Base-by-base conservation (phyloP, 1,284 basidiomycete genomes). In the Caloboletus inedulis region DNA sequence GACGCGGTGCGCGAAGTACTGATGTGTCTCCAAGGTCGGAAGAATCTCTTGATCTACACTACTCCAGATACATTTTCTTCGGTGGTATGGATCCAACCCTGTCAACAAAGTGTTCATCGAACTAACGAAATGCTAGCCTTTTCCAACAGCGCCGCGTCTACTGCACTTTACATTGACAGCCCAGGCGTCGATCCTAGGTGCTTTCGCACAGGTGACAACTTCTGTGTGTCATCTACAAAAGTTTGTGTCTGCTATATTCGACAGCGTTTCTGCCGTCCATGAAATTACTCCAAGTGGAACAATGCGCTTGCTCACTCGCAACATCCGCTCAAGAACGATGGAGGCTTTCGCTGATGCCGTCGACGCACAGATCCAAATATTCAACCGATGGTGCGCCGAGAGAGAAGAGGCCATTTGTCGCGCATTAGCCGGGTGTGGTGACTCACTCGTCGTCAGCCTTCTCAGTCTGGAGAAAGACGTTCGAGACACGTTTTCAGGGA, bases 271-370 rank as follows among this genome's bases (percentile, higher is more conserved):
- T 41, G 51, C 59, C 36, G 58, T 56, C 49, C 52, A 55, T 27
- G 55, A 63, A 47, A 25, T 52, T 50, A 56, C 64, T 8, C 55
- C 56, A 40, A 59, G 58, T 44, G 60, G 57, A 27, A 51, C 57
- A 30, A 52, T 23, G 45, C 52, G 49, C 30, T 43, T 70, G 42
- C 49, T 59, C 18, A 55, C 64, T 25, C 60, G 62, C 39, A 60
- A 41, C 40, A 55, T 57, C 37, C 63, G 50, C 12, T 83, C 81
- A 2, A 80, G 79, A 37, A 92, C 89, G 0, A 70, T 86, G 13
- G 88, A 93, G 63, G 91, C 92, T 0, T 92, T 92, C 63, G 81
- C 86, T 0, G 89, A 90, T 53, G 87, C 87, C 0, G 71, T 91
- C 41, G 82, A 84, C 43, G 56, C 67, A 8, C 78, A 87, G 50